Conservation (phyloP, 305 asterid genomes). For the Fraxinus nigra region DNA sequence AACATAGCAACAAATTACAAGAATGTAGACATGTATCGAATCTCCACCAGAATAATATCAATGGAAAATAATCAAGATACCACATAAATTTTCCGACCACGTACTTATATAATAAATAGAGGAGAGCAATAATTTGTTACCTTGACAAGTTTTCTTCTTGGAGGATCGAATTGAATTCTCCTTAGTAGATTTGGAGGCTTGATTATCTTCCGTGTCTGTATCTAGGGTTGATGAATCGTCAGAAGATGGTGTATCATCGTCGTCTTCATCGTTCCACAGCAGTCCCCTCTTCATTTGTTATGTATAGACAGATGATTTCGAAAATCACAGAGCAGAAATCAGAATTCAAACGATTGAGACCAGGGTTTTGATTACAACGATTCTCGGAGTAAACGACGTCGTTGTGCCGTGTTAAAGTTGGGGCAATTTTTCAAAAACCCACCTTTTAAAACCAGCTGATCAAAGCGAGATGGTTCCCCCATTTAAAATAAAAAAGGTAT, state of each 20-base stretch:
- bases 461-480: no score
- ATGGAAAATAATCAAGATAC: neutral
- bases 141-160: constrained; percentile 49
- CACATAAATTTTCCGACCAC: neutral
- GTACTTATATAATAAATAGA: neutral
- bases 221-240: constrained; percentile 47
- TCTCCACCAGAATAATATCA: neutral
- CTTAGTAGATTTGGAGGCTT: constrained; percentile 31
- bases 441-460: no score
- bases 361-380: neutral
- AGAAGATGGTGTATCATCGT: constrained; percentile 50
- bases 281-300: constrained; percentile 58
- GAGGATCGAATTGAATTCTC: constrained; percentile 29
- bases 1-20: neutral
- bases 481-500: no score
- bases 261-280: constrained; percentile 64
- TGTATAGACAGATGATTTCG: neutral
- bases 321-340: neutral
- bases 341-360: neutral
- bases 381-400: neutral
- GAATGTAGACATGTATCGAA: neutral
- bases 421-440: neutral
- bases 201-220: constrained; percentile 29
- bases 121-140: constrained; percentile 15
- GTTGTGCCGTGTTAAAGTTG: neutral